phyloP scores from a whole-genome alignment of 768 basidiomycete species.

The Hysterangium stoloniferum region DNA sequence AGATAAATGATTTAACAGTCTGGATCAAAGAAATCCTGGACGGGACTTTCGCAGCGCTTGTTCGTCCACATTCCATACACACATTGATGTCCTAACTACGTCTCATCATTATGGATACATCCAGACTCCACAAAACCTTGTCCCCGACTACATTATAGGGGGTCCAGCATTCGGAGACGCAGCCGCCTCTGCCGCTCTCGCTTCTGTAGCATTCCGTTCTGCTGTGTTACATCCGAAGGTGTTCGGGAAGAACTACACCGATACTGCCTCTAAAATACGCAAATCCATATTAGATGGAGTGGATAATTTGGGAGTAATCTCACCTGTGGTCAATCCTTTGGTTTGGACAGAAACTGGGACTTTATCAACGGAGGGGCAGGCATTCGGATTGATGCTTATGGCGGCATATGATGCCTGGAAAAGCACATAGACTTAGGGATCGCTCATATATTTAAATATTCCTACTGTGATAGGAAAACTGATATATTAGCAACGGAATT shows the following conservation, averaged over 20 bases:
- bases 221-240: constrained; percentile 24
- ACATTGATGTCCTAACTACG: not conserved
- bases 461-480: too few species aligned
- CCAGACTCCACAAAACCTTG: constrained; percentile 25
- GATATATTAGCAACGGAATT: too few species aligned
- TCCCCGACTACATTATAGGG: constrained; percentile 31
- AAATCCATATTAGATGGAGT: constrained; percentile 25
- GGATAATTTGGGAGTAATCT: constrained; percentile 29
- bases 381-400: constrained; percentile 11
- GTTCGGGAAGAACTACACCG: constrained; percentile 25
- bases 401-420: not conserved
- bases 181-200: constrained; percentile 25
- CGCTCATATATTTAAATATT: not conserved
- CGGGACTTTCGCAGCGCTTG: constrained; percentile 21
- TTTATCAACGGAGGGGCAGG: constrained; percentile 10
- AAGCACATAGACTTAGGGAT: not conserved
- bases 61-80: constrained; percentile 14
- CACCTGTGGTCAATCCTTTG: constrained; percentile 30
- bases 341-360: constrained; percentile 23
- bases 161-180: constrained; percentile 28
- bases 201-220: constrained; percentile 21
- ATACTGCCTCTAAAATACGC: constrained; percentile 24
- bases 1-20: constrained; percentile 23
- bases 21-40: constrained; percentile 32
- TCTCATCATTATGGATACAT: not conserved